These are phyloP conservation scores for Oehlia diaphana DNA, from an alignment of 192 early-diverging fungal species.

Conservation along the genomic window DNA sequence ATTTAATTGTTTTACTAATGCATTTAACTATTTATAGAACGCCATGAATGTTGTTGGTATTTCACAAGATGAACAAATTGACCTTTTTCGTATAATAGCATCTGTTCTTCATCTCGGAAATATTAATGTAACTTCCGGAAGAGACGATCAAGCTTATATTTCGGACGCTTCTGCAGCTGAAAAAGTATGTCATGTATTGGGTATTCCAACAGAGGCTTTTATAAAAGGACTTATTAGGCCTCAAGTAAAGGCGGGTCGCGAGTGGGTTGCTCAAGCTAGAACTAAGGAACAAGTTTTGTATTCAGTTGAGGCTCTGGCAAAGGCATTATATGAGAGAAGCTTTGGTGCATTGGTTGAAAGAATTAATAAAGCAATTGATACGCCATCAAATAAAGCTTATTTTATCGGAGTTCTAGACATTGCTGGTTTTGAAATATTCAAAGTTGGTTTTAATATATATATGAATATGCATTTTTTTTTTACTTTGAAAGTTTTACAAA, in stretches of 20 bases:
- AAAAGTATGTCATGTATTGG: conserved; percentile 92
- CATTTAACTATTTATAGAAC: conserved; percentile 43
- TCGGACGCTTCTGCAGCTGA: conserved; percentile 73
- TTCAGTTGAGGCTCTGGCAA: conserved; percentile 88
- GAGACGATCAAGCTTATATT: conserved; percentile 87
- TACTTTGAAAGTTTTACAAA: background rate
- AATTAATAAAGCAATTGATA: conserved; percentile 79
- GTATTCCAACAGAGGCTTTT: conserved; percentile 86
- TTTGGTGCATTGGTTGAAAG: conserved; percentile 88
- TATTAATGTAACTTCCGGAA: conserved; percentile 73
- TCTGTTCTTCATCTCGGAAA: conserved; percentile 94
- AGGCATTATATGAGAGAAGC: conserved; percentile 93
- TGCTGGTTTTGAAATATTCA: conserved; percentile 99
- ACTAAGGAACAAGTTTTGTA: conserved; percentile 84
- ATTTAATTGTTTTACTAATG: background rate
- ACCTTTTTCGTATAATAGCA: conserved; percentile 82
- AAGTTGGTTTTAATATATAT: conserved; percentile 51
- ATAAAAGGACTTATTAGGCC: conserved; percentile 85
- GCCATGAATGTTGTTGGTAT: conserved; percentile 87
- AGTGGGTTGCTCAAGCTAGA: conserved; percentile 93
- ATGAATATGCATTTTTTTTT: background rate
- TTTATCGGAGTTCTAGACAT: conserved; percentile 99
- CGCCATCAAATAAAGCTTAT: conserved; percentile 66
- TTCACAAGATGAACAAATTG: conserved; percentile 68
- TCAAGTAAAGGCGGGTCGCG: conserved; percentile 90